These are phyloP conservation scores for Inonotus hispidus DNA, from an alignment of 1,284 basidiomycete species.

Conservation along the genomic window DNA sequence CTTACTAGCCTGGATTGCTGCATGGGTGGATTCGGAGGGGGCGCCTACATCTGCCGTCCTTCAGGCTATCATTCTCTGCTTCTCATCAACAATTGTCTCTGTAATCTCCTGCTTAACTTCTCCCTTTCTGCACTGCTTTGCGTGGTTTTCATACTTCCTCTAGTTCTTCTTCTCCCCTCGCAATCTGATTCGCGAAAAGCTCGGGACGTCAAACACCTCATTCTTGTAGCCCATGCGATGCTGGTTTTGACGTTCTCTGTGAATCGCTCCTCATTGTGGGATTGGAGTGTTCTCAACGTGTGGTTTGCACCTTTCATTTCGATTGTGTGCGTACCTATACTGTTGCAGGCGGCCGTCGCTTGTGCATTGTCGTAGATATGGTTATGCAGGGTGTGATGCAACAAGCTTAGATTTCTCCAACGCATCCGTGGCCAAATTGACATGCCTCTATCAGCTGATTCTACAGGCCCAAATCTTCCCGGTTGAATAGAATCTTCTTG, in stretches of 20 bases:
- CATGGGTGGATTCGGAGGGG: constrained; percentile 12
- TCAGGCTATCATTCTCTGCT: constrained; percentile 67
- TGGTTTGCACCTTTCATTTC: constrained; percentile 77
- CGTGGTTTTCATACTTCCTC: constrained; percentile 53
- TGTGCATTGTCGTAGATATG: background rate
- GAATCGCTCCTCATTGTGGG: constrained; percentile 43
- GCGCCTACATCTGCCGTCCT: constrained; percentile 49
- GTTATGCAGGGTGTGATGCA: background rate
- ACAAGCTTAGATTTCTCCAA: background rate
- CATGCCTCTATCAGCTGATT: too few relatives aligned
- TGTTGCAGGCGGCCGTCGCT: constrained; percentile 42
- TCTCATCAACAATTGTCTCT: constrained; percentile 79
- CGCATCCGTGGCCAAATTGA: too few relatives aligned
- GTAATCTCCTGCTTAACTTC: constrained; percentile 87
- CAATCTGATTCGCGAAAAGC: constrained; percentile 22
- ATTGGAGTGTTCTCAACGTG: constrained; percentile 66
- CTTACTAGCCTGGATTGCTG: constrained; percentile 24
- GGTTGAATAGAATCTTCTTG: too few relatives aligned
- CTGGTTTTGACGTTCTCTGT: constrained; percentile 51
- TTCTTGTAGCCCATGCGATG: constrained; percentile 44
- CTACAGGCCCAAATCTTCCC: too few relatives aligned
- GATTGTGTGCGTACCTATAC: constrained; percentile 62
- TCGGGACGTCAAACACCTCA: constrained; percentile 35
- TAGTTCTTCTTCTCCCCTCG: constrained; percentile 42
- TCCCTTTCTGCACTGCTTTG: constrained; percentile 74